Evolutionary conservation across 495 filamentous ascomycete species (phyloP).

Genomic region (Tricharina praecox): DNA sequence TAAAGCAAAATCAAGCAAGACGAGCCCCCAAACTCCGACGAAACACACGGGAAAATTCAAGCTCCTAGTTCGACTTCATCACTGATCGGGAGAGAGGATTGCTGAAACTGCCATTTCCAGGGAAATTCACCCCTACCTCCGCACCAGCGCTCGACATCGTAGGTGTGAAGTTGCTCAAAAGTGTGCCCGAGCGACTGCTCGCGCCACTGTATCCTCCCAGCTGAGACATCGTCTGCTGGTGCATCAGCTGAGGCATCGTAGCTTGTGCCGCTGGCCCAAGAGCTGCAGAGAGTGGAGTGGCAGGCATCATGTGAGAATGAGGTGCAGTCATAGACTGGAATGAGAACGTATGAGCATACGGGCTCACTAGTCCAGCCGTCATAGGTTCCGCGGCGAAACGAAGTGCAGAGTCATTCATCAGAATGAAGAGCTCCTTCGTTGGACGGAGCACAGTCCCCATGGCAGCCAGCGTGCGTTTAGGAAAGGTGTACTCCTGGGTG

Average conservation of each 20-base stretch:
- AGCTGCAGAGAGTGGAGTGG: constrained; percentile 66
- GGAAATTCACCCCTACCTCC: constrained; percentile 20
- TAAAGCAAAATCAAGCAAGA: neutral
- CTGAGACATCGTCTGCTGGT: constrained; percentile 1
- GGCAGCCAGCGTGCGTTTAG: constrained; percentile 18
- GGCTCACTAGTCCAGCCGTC: constrained; percentile 9
- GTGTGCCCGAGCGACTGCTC: constrained; percentile 17
- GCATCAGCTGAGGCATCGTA: constrained; percentile 44
- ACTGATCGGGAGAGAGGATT: neutral
- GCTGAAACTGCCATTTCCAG: neutral
- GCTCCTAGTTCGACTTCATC: neutral
- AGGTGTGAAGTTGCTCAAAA: constrained; percentile 16
- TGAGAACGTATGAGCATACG: constrained; percentile 3
- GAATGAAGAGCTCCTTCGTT: constrained; percentile 25
- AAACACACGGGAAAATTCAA: no score
- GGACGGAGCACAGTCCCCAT: constrained; percentile 23
- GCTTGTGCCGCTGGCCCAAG: constrained; percentile 77
- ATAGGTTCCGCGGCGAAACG: constrained; percentile 15
- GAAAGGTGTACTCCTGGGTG: constrained; percentile 23
- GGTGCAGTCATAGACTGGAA: constrained; percentile 20
- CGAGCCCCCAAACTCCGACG: neutral
- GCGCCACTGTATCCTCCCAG: constrained; percentile 7
- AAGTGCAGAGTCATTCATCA: constrained; percentile 22
- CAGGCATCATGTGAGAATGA: constrained; percentile 32
- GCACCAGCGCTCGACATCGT: constrained; percentile 20